Evolutionary conservation across 1,284 basidiomycete genomes (phyloP).

Genomic region (Marasmius oreades): DNA sequence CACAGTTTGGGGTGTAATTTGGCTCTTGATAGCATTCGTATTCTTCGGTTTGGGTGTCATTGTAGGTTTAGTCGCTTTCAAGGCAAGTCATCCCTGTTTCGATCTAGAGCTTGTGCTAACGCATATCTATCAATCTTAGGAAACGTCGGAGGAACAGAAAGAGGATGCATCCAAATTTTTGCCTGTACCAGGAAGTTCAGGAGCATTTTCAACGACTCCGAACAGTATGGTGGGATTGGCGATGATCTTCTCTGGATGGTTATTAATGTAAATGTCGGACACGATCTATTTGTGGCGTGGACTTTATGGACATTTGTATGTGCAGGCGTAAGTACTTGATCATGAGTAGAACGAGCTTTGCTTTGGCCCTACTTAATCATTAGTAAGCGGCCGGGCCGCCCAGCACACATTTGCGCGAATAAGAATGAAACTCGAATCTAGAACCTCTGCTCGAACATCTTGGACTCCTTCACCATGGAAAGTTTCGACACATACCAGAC

Average conservation of each 20-base stretch:
- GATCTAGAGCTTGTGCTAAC: background rate
- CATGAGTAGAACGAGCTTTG: no score
- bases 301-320: no score
- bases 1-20: constrained; percentile 84
- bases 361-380: no score
- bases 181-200: constrained; percentile 56
- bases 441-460: no score
- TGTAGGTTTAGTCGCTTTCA: constrained; percentile 85
- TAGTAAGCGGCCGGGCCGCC: no score
- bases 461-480: constrained; percentile 49
- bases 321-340: no score
- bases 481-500: constrained; percentile 70
- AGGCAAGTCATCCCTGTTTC: constrained; percentile 40
- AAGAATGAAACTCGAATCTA: no score
- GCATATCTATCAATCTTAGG: constrained; percentile 29
- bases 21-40: constrained; percentile 78
- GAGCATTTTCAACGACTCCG: constrained; percentile 27
- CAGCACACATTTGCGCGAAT: no score
- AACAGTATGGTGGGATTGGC: background rate
- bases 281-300: no score
- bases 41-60: constrained; percentile 85
- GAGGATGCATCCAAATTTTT: constrained; percentile 52
- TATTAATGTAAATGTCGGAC: background rate
- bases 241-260: background rate
- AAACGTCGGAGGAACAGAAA: constrained; percentile 53